Evolutionary conservation across 2,329 filamentous ascomycete species (phyloP).

Genomic region (Ciborinia camelliae): DNA sequence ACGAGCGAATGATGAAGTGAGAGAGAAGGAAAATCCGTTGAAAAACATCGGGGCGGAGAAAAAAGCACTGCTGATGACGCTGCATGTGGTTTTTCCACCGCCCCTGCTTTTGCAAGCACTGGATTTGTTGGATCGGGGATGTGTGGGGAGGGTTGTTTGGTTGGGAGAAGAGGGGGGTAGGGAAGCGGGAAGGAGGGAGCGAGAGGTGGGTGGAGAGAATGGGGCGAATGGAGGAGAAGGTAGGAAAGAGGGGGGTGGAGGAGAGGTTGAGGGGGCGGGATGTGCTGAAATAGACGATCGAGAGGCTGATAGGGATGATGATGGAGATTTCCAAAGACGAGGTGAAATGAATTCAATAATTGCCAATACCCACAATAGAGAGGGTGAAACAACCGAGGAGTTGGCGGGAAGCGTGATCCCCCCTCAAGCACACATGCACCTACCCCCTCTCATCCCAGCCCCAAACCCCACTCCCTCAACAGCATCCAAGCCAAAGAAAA

Average conservation of each 20-base stretch:
- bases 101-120: conserved; percentile 74
- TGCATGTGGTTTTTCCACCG: conserved; percentile 79
- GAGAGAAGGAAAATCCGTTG: conserved; percentile 25
- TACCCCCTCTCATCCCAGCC: background rate
- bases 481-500: conserved; percentile 1
- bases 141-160: conserved; percentile 58
- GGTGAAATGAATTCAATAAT: background rate
- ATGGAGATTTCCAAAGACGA: background rate
- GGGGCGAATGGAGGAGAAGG: background rate
- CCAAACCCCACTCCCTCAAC: background rate
- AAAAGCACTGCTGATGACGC: conserved; percentile 47
- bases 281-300: background rate
- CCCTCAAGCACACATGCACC: background rate
- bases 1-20: conserved; percentile 8
- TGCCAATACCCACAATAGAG: background rate
- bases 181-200: conserved; percentile 15
- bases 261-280: too few species aligned
- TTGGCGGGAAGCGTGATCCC: background rate
- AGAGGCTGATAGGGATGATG: background rate
- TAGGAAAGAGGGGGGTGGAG: background rate
- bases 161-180: background rate
- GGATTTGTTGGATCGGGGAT: conserved; percentile 76
- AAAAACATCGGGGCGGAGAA: conserved; percentile 30
- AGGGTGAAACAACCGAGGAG: background rate
- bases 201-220: conserved; percentile 17